Evolutionary conservation across 805 yeast genomes (phyloP).

Genomic region (Ogataea philodendri): DNA sequence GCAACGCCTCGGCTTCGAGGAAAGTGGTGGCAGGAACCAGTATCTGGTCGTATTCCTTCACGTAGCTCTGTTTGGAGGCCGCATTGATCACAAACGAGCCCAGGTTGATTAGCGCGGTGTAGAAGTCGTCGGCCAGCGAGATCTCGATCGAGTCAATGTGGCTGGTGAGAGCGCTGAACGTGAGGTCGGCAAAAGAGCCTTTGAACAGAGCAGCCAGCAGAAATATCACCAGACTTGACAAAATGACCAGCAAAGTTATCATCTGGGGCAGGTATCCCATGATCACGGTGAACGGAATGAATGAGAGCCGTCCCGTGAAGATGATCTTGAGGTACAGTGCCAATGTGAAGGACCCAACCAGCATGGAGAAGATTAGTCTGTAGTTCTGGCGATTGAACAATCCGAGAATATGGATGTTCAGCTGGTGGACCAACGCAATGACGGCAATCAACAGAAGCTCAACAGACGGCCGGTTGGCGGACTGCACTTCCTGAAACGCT

Average conservation of each 20-base stretch:
- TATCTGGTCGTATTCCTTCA: slow-evolving; percentile 53
- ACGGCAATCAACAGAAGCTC: slow-evolving; percentile 52
- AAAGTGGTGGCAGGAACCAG: slow-evolving; percentile 52
- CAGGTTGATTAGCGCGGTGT: slow-evolving; percentile 55
- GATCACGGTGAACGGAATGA: slow-evolving; percentile 54
- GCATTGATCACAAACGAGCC: slow-evolving; percentile 66
- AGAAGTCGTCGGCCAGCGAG: slow-evolving; percentile 59
- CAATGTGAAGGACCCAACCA: slow-evolving; percentile 55
- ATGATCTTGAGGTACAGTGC: slow-evolving; percentile 44
- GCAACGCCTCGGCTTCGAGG: slow-evolving; percentile 38
- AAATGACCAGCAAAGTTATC: slow-evolving; percentile 47
- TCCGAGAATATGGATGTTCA: slow-evolving; percentile 62
- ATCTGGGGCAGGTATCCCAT: slow-evolving; percentile 69
- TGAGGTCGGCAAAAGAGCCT: slow-evolving; percentile 32
- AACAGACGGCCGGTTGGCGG: slow-evolving; percentile 47
- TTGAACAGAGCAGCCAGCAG: slow-evolving; percentile 58
- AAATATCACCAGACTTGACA: slow-evolving; percentile 53
- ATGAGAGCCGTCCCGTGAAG: slow-evolving; percentile 39
- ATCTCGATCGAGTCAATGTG: slow-evolving; percentile 39
- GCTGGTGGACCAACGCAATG: slow-evolving; percentile 56
- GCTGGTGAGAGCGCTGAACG: slow-evolving; percentile 35
- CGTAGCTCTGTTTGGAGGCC: slow-evolving; percentile 63
- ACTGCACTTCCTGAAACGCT: slow-evolving; percentile 71
- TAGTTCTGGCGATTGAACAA: slow-evolving; percentile 50
- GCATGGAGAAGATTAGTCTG: slow-evolving; percentile 61